Conservation (phyloP, 257 asterid species). For the Nicotiana undulata region DNA sequence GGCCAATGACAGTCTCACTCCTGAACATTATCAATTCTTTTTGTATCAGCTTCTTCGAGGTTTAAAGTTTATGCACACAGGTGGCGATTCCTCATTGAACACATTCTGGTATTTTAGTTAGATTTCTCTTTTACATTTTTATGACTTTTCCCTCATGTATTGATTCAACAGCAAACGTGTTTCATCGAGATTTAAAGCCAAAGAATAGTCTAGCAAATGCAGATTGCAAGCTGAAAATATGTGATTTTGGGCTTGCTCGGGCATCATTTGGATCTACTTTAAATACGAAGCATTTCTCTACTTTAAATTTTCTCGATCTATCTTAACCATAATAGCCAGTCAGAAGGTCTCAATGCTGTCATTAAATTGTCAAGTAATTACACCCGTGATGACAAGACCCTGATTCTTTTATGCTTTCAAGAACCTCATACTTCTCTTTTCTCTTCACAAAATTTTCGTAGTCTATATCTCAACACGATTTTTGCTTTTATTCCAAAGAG, state of each 20-base stretch:
- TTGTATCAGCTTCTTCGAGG: conserved; percentile 96
- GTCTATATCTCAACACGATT: neutral
- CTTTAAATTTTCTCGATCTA: conserved; percentile 3
- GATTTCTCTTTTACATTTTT: neutral
- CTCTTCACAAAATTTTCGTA: neutral
- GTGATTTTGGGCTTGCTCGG: conserved; percentile 98
- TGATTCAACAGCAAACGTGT: conserved; percentile 69
- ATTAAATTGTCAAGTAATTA: neutral
- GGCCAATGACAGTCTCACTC: conserved; percentile 81
- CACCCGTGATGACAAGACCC: neutral
- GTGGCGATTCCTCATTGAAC: conserved; percentile 20
- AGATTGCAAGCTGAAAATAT: conserved; percentile 91
- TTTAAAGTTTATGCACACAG: conserved; percentile 82
- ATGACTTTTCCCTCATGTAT: neutral
- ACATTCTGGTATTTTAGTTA: neutral
- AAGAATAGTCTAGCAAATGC: conserved; percentile 96
- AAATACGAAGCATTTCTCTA: conserved; percentile 29
- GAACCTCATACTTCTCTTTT: neutral
- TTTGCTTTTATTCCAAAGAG: neutral
- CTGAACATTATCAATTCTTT: conserved; percentile 91
- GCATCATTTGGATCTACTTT: conserved; percentile 90
- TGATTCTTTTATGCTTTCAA: neutral
- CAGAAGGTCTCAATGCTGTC: neutral
- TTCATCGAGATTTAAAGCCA: conserved; percentile 90
- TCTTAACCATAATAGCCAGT: neutral